phyloP scores from a whole-genome alignment of 352 stramenopile genomes.

The Phytophthora brassicae region DNA sequence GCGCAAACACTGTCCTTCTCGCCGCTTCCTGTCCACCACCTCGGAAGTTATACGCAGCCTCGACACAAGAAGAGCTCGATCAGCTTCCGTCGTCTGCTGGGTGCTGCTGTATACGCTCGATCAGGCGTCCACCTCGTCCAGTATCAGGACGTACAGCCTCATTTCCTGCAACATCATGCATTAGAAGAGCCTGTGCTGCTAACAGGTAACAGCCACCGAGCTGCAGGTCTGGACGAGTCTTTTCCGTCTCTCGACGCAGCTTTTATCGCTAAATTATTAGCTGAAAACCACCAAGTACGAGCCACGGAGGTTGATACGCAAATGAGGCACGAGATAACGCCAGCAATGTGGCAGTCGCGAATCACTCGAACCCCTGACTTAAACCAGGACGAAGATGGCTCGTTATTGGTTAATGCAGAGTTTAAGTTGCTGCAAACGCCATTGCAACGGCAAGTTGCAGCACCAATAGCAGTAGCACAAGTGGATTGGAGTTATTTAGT shows the following conservation, averaged over 20 bases:
- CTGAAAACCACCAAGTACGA: constrained; percentile 35
- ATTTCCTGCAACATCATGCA: constrained; percentile 44
- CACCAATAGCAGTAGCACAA: constrained; percentile 49
- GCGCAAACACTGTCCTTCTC: constrained; percentile 39
- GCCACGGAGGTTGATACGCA: constrained; percentile 44
- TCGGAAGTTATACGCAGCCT: constrained; percentile 19
- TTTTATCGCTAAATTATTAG: constrained; percentile 38
- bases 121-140: constrained; percentile 49
- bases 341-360: constrained; percentile 30
- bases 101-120: constrained; percentile 47
- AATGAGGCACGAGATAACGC: constrained; percentile 35
- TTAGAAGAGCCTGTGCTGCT: constrained; percentile 56
- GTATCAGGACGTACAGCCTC: constrained; percentile 24
- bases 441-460: constrained; percentile 33
- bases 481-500: constrained; percentile 58
- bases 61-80: constrained; percentile 50
- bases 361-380: too few species aligned
- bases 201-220: constrained; percentile 35
- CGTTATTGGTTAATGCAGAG: constrained; percentile 45
- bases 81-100: constrained; percentile 51
- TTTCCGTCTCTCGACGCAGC: constrained; percentile 42
- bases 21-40: constrained; percentile 51
- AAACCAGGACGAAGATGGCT: constrained; percentile 21
- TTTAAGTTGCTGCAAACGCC: constrained; percentile 53
- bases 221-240: constrained; percentile 26